Conservation (phyloP, 768 basidiomycete species). For the Fomitopsis pulvina region DNA sequence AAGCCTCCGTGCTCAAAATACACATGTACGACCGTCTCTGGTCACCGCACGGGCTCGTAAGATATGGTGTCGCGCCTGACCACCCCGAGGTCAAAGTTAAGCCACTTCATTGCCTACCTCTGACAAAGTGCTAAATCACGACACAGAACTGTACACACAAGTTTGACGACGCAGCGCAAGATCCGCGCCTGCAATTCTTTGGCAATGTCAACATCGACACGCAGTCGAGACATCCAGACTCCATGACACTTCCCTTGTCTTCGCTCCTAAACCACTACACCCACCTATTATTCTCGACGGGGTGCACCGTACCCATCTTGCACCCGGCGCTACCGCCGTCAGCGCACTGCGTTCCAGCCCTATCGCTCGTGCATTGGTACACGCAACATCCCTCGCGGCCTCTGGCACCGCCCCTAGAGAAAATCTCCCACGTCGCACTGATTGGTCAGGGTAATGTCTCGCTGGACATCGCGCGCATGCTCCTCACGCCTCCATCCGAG, state of each 20-base stretch:
- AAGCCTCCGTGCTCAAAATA: constrained; percentile 40
- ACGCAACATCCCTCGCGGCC: constrained; percentile 78
- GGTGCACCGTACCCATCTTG: constrained; percentile 61
- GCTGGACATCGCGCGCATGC: constrained; percentile 85
- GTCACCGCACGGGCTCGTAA: constrained; percentile 90
- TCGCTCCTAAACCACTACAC: constrained; percentile 70
- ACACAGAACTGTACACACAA: constrained; percentile 93
- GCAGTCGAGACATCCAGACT: constrained; percentile 39
- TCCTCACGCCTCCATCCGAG: constrained; percentile 61
- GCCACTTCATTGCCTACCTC: constrained; percentile 1
- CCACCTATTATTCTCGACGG: constrained; percentile 82
- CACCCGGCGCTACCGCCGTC: constrained; percentile 47
- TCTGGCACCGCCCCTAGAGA: constrained; percentile 49
- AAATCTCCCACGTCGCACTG: constrained; percentile 65
- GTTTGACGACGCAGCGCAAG: constrained; percentile 77
- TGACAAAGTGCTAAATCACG: neutral
- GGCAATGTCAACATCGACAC: constrained; percentile 72
- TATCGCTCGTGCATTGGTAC: constrained; percentile 93
- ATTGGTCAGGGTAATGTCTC: constrained; percentile 96
- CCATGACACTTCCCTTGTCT: constrained; percentile 50
- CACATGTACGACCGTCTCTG: constrained; percentile 92
- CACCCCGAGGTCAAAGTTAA: constrained; percentile 95
- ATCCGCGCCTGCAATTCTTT: constrained; percentile 81
- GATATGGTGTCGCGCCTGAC: constrained; percentile 97
- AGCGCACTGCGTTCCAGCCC: constrained; percentile 57